Percentiles rank a stretch among this genome's conserved stretches.
These are phyloP conservation scores for Daldinia vernicosa DNA, from an alignment of 495 filamentous ascomycete species.

Conservation along the genomic window DNA sequence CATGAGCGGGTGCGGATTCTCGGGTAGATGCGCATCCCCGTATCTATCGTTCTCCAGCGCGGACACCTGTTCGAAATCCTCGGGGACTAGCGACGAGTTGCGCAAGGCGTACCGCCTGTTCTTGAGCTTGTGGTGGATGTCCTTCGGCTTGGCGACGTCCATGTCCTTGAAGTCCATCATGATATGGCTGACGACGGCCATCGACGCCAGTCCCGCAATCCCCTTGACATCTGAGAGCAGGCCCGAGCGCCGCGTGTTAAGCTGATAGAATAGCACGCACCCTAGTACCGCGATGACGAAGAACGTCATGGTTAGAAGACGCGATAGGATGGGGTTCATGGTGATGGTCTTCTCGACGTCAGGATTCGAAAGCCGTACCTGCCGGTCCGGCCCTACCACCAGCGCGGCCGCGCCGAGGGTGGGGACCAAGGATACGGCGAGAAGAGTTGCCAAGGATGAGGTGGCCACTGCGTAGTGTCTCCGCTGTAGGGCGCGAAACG, in stretches of 20 bases:
- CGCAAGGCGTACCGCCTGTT: conserved; percentile 72
- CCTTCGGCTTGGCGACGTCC: conserved; percentile 68
- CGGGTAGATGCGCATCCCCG: conserved; percentile 51
- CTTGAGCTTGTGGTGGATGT: conserved; percentile 72
- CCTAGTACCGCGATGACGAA: conserved; percentile 65
- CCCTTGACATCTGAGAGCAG: conserved; percentile 74
- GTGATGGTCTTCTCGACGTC: conserved; percentile 59
- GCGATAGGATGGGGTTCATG: conserved; percentile 66
- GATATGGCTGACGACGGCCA: conserved; percentile 76
- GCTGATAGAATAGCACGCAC: conserved; percentile 64
- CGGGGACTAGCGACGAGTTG: conserved; percentile 69
- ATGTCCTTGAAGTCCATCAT: conserved; percentile 77
- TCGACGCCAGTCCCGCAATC: conserved; percentile 76
- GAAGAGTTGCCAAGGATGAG: conserved; percentile 67
- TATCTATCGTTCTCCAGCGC: conserved; percentile 50
- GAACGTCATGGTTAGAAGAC: conserved; percentile 63
- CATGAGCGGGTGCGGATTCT: conserved; percentile 75
- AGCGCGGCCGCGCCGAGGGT: conserved; percentile 68
- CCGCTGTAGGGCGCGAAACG: conserved; percentile 65
- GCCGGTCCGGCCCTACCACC: conserved; percentile 59
- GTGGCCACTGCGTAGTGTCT: conserved; percentile 72
- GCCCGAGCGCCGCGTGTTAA: conserved; percentile 68
- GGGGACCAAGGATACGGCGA: conserved; percentile 71
- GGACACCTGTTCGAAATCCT: conserved; percentile 48
- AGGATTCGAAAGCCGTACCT: conserved; percentile 41